Evolutionary conservation across 2,329 filamentous ascomycete genomes (phyloP), one percentile per base, ranked within the genome.

Genomic region (Fusarium secorum): DNA sequence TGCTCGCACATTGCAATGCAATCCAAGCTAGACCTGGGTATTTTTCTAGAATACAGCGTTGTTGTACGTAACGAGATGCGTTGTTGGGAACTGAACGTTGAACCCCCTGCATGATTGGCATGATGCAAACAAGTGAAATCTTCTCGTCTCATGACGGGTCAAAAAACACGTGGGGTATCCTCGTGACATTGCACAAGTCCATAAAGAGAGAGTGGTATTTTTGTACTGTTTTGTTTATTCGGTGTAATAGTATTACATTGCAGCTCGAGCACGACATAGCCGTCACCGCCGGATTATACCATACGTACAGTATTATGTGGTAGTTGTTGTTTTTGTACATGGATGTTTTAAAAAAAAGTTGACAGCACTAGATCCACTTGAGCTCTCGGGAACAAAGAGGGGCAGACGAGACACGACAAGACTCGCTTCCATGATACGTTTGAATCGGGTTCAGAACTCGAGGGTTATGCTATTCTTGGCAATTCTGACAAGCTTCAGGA

Each of bases 111-210:
- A 46, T 38, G 32, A 41, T 53, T 32, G 46, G 41, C 46, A 54
- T 38, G 56, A 55, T 56, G 53, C 41, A 20, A 46, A 39, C 24
- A 66, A 36, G 51, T 32, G 49, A 56, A 71, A 44, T 71, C 68
- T 71, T 36, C 58, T 71, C 38, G 60, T 72, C 69, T 66, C 69
- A 66, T 72, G 69, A 72, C 69, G 26, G 56, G 33, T 20, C n/a
- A 57, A 60, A 56, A 68, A 70, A 63, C 60, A 65, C 53, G 60
- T 63, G 69, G 69, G 57, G 69, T 35, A 28, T 24, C 32, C 63
- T 45, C 44, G 49, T 67, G 64, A 67, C 64, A n/a, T 52, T 55
- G 39, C 22, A 26, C 18, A 38, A 36, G 18, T 14, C 24, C 22
- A 39, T 18, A 63, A 33, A 26, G 33, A 18, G 33, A 26, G 22